Percentiles rank a stretch among this genome's conserved stretches.
Evolutionary conservation across 352 stramenopile genomes (phyloP).

Genomic region (Pilasporangium apinafurcum): DNA sequence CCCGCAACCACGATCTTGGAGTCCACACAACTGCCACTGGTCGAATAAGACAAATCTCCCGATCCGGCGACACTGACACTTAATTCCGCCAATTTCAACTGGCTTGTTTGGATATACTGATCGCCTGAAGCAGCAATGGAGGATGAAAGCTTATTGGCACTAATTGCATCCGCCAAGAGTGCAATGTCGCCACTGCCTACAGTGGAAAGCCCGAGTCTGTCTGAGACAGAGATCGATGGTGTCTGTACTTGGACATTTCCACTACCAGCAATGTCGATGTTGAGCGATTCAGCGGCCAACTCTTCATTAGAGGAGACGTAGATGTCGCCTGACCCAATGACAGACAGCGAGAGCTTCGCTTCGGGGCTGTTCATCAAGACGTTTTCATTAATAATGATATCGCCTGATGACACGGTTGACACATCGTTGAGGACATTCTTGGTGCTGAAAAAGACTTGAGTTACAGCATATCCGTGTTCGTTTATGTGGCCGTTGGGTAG

Average conservation of each 20-base stretch:
- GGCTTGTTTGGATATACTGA: constrained; percentile 23
- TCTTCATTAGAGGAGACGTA: neutral
- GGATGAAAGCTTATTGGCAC: constrained; percentile 14
- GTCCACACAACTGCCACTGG: constrained; percentile 26
- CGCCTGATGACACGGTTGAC: neutral
- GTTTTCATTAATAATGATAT: constrained; percentile 1
- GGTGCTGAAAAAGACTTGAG: constrained; percentile 2
- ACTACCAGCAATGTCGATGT: neutral
- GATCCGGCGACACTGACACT: constrained; percentile 40
- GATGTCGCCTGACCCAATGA: constrained; percentile 4
- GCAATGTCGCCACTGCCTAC: constrained; percentile 29
- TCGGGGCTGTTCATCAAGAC: neutral
- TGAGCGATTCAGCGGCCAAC: neutral
- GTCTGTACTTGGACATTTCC: constrained; percentile 2
- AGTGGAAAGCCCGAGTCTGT: neutral
- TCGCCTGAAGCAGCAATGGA: constrained; percentile 15
- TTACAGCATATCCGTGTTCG: neutral
- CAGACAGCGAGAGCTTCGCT: neutral
- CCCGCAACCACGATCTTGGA: constrained; percentile 44
- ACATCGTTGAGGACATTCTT: neutral
- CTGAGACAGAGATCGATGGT: neutral
- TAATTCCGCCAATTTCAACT: constrained; percentile 24
- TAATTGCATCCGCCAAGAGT: constrained; percentile 18
- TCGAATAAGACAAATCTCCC: constrained; percentile 31
- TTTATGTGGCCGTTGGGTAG: neutral